Base-by-base conservation (phyloP, 2,329 filamentous ascomycete species). In the Neofusicoccum kwambonambiense region DNA sequence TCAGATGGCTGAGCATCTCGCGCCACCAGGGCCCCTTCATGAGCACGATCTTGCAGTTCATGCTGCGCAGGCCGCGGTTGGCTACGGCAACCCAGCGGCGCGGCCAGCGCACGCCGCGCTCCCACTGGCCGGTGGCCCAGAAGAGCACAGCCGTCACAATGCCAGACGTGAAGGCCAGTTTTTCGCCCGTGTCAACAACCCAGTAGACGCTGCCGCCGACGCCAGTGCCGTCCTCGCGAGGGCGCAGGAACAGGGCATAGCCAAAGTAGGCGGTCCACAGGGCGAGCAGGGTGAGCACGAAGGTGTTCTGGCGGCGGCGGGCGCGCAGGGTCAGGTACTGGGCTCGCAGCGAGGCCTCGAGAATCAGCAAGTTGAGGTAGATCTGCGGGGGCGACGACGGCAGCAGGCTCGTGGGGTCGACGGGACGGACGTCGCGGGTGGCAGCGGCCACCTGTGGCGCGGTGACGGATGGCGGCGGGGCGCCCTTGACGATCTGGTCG, bases 111-210 rank as follows among this genome's bases (percentile, higher is more conserved):
- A 99, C 90, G 37, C 95, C 95, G 64, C 94, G 87, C 73, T 98
- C 94, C 91, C 94, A 99, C 77, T 97, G 93, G 34, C 95, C 95
- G 0, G 94, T 97, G 15, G 89, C 93, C 92, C 93, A 97, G 69
- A 98, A 89, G 41, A 99, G 83, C 49, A 93, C 84, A 41, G 87
- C 90, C 0, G 93, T 97, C 66, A 97, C 89, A 66, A 96, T 85
- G 52, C 95, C 95, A 27, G 92, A 93, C 78, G 96, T 91, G 74
- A 97, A 90, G 72, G 91, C 94, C 62, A 99, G 87, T 77, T 95
- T 96, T 79, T 98, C 92, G 7, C 87, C 86, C 75, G 91, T 91
- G 73, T 98, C 94, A 3, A 98, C 87, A 34, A 96, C 89, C 94
- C 94, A 98, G 83, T 99, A 99, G 62, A 97, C 92, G 13, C 90